Base-by-base conservation (phyloP, 352 stramenopile genomes). In the Phytophthora sansomeana region DNA sequence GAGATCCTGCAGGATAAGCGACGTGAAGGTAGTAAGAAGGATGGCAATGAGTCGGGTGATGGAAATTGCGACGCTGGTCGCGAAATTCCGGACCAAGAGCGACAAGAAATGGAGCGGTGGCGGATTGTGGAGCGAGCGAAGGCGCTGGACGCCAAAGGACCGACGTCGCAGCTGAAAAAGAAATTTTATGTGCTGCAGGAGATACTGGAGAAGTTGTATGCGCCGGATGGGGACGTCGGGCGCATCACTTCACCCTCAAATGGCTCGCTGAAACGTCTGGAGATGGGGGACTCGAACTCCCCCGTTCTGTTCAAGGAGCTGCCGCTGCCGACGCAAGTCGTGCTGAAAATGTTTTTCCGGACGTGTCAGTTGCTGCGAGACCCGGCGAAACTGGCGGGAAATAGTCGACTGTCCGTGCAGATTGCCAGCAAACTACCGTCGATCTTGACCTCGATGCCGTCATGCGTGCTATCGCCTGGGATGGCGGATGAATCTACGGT, bases 321-420 rank as follows among this genome's bases (percentile, higher is more conserved):
- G 1, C 76, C 83, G 0, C 36, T 89, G 0, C 64, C 86, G 0
- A 83, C 74, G 5, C 87, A 95, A 56, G 56, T 93, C 5, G 79
- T 69, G 28, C 54, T 95, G n/a, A 72, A 69, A 19, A 75, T 93
- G 49, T 93, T 95, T 58, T 93, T 92, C 43, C 75, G 80, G 0
- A 56, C 88, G 5, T 87, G 82, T n/a, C 63, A 70, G n/a, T 85
- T 77, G 5, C 32, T 93, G 4, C 74, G 71, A 28, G 76, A 83
- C 10, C 58, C 64, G 10, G 32, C 26, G 0, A 61, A 72, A 19
- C 28, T 82, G 7, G 28, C 21, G 10, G 39, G 35, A 0, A 87
- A 81, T 36, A 58, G 43, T 9, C 68, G 72, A 6, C 48, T 91
- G 24, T 61, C 89, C 2, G 47, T 87, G 16, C 73, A 81, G 16